Base-by-base conservation (phyloP, 495 filamentous ascomycete species). In the Physcia stellaris region DNA sequence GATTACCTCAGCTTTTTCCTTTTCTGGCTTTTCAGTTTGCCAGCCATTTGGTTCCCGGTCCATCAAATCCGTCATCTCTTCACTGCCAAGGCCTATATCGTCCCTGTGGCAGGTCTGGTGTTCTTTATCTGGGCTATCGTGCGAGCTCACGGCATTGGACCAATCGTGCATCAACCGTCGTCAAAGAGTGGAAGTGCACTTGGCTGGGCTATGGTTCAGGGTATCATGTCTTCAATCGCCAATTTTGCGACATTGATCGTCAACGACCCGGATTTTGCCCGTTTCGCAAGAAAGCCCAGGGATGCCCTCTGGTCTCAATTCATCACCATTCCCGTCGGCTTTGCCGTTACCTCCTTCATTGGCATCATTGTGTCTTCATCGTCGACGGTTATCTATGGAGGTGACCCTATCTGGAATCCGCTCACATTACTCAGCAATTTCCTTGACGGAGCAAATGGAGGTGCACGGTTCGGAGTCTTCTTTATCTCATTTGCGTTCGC, bases 91-190 rank as follows among this genome's bases (percentile, higher is more conserved):
- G 71, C 86, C 4, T 82, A 73, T 52, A 75, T 92, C 44, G 87
- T 92, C 3, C 87, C 87, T 0, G 66, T 70, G 28, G 86, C 86
- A 19, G 86, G 81, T 29, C 68, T 94, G 38, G 72, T 82, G 17
- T 94, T 87, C 66, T 85, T 94, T 58, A 86, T 86, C 46, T 95
- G 87, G 86, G 71, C 83, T 7, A 73, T 94, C 28, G 73, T 83
- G 38, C 75, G 80, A 21, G 86, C 87, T 21, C 70, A 86, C 13
- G 87, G 86, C 7, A 68, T 86, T 32, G 87, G 87, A 2, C 86
- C 86, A 1, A 88, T 95, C 47, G 67, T 94, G 3, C 63, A 80
- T 37, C 83, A 90, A 60, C 63, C 68, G 0, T 62, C 68, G 34
- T 75, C 60, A 11, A 55, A 74, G 19, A 57, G 78, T 26, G 86